A percentile compares a stretch with the other conserved stretches of the same genome.
Conservation (phyloP, 345 rosid genomes). For the Linum tenue region DNA sequence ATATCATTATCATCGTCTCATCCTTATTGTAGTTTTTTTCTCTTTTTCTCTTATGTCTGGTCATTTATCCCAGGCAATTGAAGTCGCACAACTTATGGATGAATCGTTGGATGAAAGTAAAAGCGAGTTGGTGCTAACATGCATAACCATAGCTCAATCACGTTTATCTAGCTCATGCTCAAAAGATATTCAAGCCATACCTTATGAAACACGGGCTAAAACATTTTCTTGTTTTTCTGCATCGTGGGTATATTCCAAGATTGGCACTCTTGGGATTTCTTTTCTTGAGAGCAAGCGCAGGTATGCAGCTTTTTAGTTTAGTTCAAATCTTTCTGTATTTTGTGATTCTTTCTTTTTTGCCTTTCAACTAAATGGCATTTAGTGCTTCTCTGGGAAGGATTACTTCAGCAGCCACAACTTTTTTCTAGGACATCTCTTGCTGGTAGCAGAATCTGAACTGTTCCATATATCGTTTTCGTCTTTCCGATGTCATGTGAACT, state of each 20-base stretch:
- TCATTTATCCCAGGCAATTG: constrained; percentile 59
- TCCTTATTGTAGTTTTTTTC: background rate
- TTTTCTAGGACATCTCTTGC: no score
- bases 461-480: no score
- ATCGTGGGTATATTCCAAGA: constrained; percentile 80
- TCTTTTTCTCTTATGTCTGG: constrained; percentile 8
- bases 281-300: constrained; percentile 73
- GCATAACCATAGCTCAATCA: constrained; percentile 56
- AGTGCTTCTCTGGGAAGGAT: no score
- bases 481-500: no score
- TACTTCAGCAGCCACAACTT: no score
- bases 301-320: constrained; percentile 30
- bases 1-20: background rate
- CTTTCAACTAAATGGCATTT: background rate
- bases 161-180: constrained; percentile 26
- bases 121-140: constrained; percentile 40
- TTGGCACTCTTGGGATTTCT: constrained; percentile 69
- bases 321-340: background rate
- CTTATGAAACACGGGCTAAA: constrained; percentile 21
- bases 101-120: constrained; percentile 64
- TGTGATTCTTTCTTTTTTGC: background rate
- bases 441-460: no score
- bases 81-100: constrained; percentile 84
- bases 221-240: constrained; percentile 49
- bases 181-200: constrained; percentile 19